These are phyloP conservation scores for Hymenoscyphus infarciens DNA, from an alignment of 2,329 filamentous ascomycete genomes.

Conservation along the genomic window DNA sequence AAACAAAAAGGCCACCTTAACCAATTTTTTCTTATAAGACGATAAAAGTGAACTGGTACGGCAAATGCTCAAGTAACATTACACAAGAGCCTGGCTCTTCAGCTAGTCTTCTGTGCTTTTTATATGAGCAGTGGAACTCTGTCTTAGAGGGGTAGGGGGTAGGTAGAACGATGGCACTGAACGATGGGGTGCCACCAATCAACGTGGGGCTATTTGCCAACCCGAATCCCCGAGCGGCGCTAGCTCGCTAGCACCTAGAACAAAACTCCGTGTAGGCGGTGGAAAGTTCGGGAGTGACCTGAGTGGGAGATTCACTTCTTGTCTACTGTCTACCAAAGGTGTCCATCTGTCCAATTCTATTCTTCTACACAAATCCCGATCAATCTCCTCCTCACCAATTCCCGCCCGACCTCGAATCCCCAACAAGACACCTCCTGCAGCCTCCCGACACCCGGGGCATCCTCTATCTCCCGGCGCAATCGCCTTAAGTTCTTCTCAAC, in stretches of 20 bases:
- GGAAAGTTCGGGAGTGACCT: background rate
- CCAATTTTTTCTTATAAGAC: background rate
- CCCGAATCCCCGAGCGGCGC: background rate
- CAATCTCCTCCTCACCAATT: background rate
- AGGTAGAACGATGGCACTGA: no score
- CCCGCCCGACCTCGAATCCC: background rate
- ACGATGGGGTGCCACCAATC: background rate
- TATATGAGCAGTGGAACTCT: background rate
- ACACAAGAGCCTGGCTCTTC: background rate
- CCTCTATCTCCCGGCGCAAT: background rate
- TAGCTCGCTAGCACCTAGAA: background rate
- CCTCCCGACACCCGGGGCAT: background rate
- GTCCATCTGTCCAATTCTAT: background rate
- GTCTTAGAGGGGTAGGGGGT: no score
- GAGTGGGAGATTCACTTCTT: background rate
- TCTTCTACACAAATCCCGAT: background rate
- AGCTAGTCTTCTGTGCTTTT: background rate
- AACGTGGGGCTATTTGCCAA: background rate
- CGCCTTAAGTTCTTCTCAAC: slow-evolving; percentile 2
- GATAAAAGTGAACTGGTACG: background rate
- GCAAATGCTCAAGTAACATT: background rate
- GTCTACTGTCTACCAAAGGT: background rate
- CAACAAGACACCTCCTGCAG: background rate
- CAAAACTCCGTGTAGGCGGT: background rate
- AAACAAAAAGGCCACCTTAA: background rate